These are phyloP conservation scores for Solanum acaule DNA, from an alignment of 257 asterid species.

Conservation along the genomic window DNA sequence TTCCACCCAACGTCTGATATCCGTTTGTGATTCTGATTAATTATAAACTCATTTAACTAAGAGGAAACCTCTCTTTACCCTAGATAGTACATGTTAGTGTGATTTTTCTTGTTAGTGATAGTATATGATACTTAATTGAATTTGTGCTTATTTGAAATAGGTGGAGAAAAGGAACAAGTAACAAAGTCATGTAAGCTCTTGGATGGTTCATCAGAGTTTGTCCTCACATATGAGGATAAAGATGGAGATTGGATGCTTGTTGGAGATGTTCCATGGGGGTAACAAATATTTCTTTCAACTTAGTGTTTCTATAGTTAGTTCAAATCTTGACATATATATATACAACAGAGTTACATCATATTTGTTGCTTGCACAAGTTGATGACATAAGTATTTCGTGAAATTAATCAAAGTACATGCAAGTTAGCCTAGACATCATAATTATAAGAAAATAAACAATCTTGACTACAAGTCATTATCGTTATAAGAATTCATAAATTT, in stretches of 20 bases:
- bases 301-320: not conserved
- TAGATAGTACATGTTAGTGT: not conserved
- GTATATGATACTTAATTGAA: not conserved
- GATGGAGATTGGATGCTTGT: constrained; percentile 97
- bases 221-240: constrained; percentile 69
- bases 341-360: not conserved
- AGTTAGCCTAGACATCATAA: not conserved
- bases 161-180: constrained; percentile 39
- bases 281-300: not conserved
- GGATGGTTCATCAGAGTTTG: constrained; percentile 74
- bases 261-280: constrained; percentile 94
- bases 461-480: not conserved
- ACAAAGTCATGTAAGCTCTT: constrained; percentile 43
- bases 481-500: not conserved
- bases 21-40: not conserved
- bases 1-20: not conserved
- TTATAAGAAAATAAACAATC: not conserved
- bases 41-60: not conserved
- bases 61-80: not conserved
- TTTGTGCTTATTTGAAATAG: constrained; percentile 7
- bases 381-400: not conserved
- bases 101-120: not conserved
- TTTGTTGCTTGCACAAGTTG: not conserved
- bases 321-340: not conserved
- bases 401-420: too few relatives aligned